These are phyloP conservation scores for Pseudocercospora crystallina DNA, from an alignment of 2,329 filamentous ascomycete genomes.

Conservation along the genomic window DNA sequence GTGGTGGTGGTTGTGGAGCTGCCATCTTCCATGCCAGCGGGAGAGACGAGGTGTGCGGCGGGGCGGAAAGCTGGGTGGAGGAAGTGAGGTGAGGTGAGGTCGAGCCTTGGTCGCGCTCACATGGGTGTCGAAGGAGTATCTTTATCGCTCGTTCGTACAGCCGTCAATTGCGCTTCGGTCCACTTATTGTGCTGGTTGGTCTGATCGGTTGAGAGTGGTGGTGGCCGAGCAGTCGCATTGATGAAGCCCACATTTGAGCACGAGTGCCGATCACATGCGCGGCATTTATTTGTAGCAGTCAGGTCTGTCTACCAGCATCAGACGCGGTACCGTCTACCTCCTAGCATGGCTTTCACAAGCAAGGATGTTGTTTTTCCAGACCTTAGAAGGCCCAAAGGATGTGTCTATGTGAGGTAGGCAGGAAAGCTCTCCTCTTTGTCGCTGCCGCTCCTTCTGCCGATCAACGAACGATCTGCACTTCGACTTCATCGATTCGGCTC, in stretches of 20 bases:
- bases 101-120: background rate
- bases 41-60: background rate
- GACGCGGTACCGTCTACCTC: background rate
- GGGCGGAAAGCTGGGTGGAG: background rate
- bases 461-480: too few species aligned
- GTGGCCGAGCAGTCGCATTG: too few species aligned
- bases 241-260: too few species aligned
- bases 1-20: constrained; percentile 11
- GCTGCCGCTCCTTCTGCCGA: too few species aligned
- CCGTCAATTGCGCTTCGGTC: background rate
- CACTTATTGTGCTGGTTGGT: background rate
- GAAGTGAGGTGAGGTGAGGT: background rate
- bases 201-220: background rate
- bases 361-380: background rate
- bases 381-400: too few species aligned
- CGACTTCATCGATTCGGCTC: too few species aligned
- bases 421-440: too few species aligned
- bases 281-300: background rate
- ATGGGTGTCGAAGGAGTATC: background rate
- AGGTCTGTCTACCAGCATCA: background rate
- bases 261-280: constrained; percentile 2
- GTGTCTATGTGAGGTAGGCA: too few species aligned
- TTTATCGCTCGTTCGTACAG: background rate
- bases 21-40: constrained; percentile 29
- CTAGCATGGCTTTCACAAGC: background rate